phyloP scores from a whole-genome alignment of 305 asterid genomes.

The Rubia balearica region DNA sequence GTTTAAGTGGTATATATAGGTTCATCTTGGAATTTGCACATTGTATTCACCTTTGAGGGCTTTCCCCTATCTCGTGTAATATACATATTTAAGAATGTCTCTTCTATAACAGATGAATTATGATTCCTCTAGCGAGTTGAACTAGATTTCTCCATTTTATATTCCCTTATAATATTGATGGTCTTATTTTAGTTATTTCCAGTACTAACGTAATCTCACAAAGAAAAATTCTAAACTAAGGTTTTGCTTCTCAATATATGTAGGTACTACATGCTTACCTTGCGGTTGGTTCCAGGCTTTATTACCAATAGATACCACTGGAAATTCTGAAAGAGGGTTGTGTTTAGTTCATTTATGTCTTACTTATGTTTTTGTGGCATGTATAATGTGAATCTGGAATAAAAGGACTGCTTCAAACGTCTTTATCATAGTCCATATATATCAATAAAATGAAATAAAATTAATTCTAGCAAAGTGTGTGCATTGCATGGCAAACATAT shows the following conservation, averaged over 20 bases:
- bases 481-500: no score
- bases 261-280: slow-evolving; percentile 12
- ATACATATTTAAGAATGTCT: neutral
- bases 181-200: neutral
- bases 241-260: neutral
- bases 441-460: no score
- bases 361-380: no score
- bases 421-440: no score
- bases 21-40: neutral
- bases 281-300: no score
- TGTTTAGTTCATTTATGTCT: no score
- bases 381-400: no score
- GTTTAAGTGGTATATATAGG: neutral
- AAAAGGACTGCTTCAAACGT: no score
- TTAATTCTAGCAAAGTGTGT: no score
- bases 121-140: neutral
- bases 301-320: no score
- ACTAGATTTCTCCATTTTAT: neutral
- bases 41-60: neutral
- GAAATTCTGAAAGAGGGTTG: no score
- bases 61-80: neutral
- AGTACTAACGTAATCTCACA: neutral
- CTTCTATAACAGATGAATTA: neutral
- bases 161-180: neutral
- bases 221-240: neutral